These are phyloP conservation scores for Leccinellum albellum DNA, from an alignment of 768 basidiomycete genomes.

Conservation along the genomic window DNA sequence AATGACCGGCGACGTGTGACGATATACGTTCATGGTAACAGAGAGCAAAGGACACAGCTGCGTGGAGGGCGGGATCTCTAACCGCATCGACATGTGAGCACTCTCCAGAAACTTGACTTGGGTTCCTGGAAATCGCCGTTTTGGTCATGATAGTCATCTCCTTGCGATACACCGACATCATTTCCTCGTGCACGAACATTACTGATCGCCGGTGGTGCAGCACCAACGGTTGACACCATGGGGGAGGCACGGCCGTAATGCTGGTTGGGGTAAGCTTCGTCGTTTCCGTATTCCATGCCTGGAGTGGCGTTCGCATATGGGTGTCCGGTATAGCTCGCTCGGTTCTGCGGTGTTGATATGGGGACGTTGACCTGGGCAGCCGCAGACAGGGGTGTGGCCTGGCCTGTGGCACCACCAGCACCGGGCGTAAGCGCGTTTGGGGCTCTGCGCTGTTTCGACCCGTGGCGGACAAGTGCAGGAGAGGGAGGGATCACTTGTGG, in stretches of 20 bases:
- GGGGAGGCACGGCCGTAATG: constrained; percentile 78
- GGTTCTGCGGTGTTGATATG: constrained; percentile 49
- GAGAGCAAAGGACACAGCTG: constrained; percentile 15
- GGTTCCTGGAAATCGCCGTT: constrained; percentile 50
- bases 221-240: constrained; percentile 70
- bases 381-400: constrained; percentile 66
- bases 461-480: constrained; percentile 73
- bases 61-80: constrained; percentile 25
- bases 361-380: constrained; percentile 75
- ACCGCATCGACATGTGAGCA: constrained; percentile 79
- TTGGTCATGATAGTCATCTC: constrained; percentile 55
- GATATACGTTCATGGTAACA: constrained; percentile 27
- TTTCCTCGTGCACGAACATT: constrained; percentile 68
- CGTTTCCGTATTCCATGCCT: constrained; percentile 60
- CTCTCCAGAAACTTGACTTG: constrained; percentile 56
- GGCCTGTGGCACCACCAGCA: constrained; percentile 44
- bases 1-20: constrained; percentile 33
- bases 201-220: constrained; percentile 69
- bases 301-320: constrained; percentile 64
- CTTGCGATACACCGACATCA: constrained; percentile 62
- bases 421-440: constrained; percentile 60
- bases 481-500: constrained; percentile 65
- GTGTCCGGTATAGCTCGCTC: constrained; percentile 48
- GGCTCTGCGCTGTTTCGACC: constrained; percentile 66
- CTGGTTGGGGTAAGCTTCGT: constrained; percentile 58